Conservation (phyloP, 164 flowering plant genomes). For the Vitis amurensis region DNA sequence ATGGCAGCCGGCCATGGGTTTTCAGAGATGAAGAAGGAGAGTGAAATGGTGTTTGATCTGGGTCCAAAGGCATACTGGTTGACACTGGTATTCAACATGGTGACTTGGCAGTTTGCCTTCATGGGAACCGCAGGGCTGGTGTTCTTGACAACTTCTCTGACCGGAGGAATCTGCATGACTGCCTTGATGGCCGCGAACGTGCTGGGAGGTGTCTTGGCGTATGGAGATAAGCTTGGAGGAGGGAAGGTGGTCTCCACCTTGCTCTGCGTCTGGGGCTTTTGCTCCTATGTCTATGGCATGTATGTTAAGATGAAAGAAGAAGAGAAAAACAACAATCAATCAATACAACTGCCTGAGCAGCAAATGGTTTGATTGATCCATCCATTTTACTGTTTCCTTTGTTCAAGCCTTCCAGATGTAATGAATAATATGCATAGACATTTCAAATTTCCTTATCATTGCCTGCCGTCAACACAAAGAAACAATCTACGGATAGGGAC, state of each 20-base stretch:
- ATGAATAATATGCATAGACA: too few species aligned
- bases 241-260: constrained; percentile 62
- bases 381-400: too few species aligned
- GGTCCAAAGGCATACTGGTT: constrained; percentile 49
- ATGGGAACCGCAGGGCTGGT: constrained; percentile 88
- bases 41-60: constrained; percentile 31
- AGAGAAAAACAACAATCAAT: not conserved
- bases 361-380: too few species aligned
- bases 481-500: too few species aligned
- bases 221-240: constrained; percentile 56
- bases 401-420: too few species aligned
- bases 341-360: not conserved
- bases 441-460: too few species aligned
- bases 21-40: constrained; percentile 49
- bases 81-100: constrained; percentile 36
- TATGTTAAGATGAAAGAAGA: constrained; percentile 23
- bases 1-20: constrained; percentile 58
- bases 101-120: constrained; percentile 75
- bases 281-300: constrained; percentile 71
- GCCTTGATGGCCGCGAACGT: constrained; percentile 69
- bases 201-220: constrained; percentile 60
- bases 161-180: constrained; percentile 83
- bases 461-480: too few species aligned
- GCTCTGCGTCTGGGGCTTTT: constrained; percentile 74
- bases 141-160: constrained; percentile 64